Base-by-base conservation (phyloP, 306 rosid species). In the Carpinus viminea region DNA sequence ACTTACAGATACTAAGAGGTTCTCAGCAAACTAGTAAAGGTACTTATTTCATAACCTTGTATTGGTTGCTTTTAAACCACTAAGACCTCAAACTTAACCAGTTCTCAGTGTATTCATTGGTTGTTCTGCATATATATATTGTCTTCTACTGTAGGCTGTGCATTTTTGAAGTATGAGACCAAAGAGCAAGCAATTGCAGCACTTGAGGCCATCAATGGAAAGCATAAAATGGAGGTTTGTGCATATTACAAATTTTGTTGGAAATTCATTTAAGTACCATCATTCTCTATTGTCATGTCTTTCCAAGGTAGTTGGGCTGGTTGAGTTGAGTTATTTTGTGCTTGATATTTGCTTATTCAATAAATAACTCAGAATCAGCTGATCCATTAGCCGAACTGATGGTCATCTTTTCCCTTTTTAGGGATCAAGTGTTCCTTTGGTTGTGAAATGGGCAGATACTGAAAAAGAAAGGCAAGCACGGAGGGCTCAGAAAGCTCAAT, bases 361-460 rank as follows among this genome's bases (percentile, higher is more conserved):
- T 53, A 56, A 50, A 73, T 52, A 62, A 74, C 17, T 76, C 55
- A 73, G 68, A 18, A 24, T 75, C 60, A 56, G 52, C 68, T 43
- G 50, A 53, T 83, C 72, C 74, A 26, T 53, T 28, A 74, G 76
- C 21, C 16, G 45, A 5, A 83, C 77, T 87, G 76, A 87, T 80
- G 71, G 34, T 64, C 73, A 34, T 79, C 78, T 84, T 70, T 61
- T 77, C 31, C 53, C 59, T 79, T 69, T 64, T 28, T 74, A 96
- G 99, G 98, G 97, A 84, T 93, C 98, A 31, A 93, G 93, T 83
- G 99, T 91, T 85, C 98, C 99, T 60, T 89, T 96, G 91, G 96
- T 96, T 81, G 99, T 96, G 83, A 96, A 96, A 83, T 96, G 99
- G 99, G 99, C 99, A 54, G 99, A 96, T 82, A 96, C 99, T 46